Conservation (phyloP, 2,329 filamentous ascomycete genomes). For the Pleomassaria siparia region DNA sequence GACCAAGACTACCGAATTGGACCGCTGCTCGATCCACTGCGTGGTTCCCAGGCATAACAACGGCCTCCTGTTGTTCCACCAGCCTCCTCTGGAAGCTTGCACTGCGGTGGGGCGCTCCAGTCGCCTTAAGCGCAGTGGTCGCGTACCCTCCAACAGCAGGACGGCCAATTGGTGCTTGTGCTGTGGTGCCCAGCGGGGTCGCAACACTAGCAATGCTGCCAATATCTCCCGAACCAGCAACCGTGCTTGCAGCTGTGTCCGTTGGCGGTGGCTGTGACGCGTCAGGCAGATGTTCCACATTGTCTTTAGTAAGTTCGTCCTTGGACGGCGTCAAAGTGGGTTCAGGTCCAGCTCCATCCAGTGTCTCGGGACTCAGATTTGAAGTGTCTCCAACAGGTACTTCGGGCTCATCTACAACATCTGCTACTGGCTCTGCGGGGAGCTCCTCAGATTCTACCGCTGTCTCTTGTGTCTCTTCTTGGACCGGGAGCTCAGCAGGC, state of each 20-base stretch:
- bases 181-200: constrained; percentile 60
- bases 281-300: constrained; percentile 88
- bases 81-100: constrained; percentile 83
- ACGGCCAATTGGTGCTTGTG: constrained; percentile 61
- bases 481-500: constrained; percentile 41
- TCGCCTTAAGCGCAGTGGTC: constrained; percentile 79
- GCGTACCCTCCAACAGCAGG: constrained; percentile 72
- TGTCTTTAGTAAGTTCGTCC: constrained; percentile 85
- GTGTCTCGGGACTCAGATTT: constrained; percentile 38
- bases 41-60: constrained; percentile 96
- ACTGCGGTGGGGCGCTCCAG: constrained; percentile 63
- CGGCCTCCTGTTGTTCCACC: constrained; percentile 93
- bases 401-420: constrained; percentile 38
- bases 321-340: constrained; percentile 64
- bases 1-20: constrained; percentile 92
- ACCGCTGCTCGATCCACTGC: constrained; percentile 91
- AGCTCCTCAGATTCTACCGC: constrained; percentile 45
- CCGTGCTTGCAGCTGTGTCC: constrained; percentile 83
- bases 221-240: constrained; percentile 80
- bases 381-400: constrained; percentile 28
- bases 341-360: constrained; percentile 55
- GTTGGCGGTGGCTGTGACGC: constrained; percentile 74
- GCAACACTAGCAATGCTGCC: constrained; percentile 51
- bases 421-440: constrained; percentile 38
- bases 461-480: constrained; percentile 42